Conservation (phyloP, 2,329 filamentous ascomycete genomes). For the Claviceps humidiphila region DNA sequence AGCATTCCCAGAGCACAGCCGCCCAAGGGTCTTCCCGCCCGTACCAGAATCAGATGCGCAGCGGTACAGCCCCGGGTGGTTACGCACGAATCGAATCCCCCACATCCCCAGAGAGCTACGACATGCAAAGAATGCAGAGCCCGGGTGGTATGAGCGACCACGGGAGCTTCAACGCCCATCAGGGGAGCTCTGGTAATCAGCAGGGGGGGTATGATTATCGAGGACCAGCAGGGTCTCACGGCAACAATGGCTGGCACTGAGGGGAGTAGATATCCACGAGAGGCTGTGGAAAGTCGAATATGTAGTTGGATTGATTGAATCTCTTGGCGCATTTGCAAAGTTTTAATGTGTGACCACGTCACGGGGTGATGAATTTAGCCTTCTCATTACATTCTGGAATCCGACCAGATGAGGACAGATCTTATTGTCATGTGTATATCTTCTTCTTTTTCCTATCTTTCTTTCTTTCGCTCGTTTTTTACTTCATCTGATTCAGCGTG, state of each 20-base stretch:
- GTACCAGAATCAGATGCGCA: constrained; percentile 5
- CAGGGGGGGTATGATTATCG: constrained; percentile 3
- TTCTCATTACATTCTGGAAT: too few relatives aligned
- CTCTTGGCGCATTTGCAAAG: not conserved
- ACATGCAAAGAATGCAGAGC: constrained; percentile 6
- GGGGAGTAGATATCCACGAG: too few relatives aligned
- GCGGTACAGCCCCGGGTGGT: constrained; percentile 2
- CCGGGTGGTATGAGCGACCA: constrained; percentile 3
- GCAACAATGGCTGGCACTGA: constrained; percentile 1
- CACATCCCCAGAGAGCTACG: constrained; percentile 6
- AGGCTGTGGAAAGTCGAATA: not conserved
- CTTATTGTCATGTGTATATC: not conserved
- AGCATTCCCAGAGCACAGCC: not conserved
- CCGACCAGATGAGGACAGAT: too few relatives aligned
- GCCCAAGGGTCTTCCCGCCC: not conserved
- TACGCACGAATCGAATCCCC: constrained; percentile 8
- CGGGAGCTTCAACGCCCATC: constrained; percentile 6
- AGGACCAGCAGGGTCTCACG: not conserved
- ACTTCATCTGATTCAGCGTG: too few relatives aligned
- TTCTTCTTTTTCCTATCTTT: not conserved
- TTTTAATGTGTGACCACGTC: too few relatives aligned
- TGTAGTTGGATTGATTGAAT: not conserved
- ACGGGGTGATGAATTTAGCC: too few relatives aligned
- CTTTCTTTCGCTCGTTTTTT: too few relatives aligned
- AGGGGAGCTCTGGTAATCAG: constrained; percentile 1